Evolutionary conservation across 75 land plant species (phyloP), one percentile per base, ranked within the genome.

Genomic region (Chamaecyparis obtusa): DNA sequence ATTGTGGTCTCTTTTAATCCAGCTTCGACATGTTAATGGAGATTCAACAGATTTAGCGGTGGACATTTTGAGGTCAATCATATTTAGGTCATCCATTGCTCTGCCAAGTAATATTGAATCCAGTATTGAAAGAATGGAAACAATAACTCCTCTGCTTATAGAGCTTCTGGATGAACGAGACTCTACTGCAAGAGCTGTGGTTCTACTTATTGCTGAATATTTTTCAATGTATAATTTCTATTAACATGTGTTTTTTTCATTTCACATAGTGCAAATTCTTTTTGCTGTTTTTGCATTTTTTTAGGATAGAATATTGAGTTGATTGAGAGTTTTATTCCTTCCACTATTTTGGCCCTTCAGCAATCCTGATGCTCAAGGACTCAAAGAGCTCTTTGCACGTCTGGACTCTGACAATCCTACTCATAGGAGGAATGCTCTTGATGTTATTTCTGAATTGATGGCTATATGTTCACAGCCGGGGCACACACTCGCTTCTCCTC

Each of bases 391-490:
- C 64, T 89, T 95, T 21, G 85, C 89, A 67, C 91, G 92, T 6
- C 90, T 94, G 75, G 91, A 90, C 85, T 93, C 95, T 83, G 93
- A 87, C 85, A 90, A 90, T 87, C 17, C 80, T 9, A 32, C 83
- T 36, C 95, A 92, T 84, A 90, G 96, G 85, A 92, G 86, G 86
- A 96, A 96, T 92, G 96, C 94, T 71, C 67, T 93, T 90, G 95
- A 93, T 89, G 93, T 96, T 80, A 78, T 96, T 84, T 85, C 93
- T 44, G 93, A 92, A 76, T 84, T 95, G 27, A 83, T 96, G 56
- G 56, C 71, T 37, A 85, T 87, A 43, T 90, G 89, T 69, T 86
- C 93, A 71, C 79, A 89, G 86, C 86, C 92, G 69, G 87, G 11
- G 54, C 87, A 85, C 37, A 41, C 43, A n/a, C 78, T 91, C 79